These are phyloP conservation scores for Penicillium egyptiacum DNA, from an alignment of 495 filamentous ascomycete species.

Conservation along the genomic window DNA sequence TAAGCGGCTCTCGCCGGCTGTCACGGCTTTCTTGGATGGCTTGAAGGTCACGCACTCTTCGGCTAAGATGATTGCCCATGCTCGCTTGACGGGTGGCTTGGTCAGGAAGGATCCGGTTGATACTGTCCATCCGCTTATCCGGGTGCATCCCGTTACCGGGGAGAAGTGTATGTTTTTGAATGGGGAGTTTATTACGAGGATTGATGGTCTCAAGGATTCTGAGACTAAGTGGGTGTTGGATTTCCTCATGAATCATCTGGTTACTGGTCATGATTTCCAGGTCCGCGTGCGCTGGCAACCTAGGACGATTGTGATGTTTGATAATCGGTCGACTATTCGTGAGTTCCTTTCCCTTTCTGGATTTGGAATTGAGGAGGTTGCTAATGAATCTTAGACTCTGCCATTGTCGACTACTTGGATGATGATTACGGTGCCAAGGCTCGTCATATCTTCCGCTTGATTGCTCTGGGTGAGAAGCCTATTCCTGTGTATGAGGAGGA, in stretches of 20 bases:
- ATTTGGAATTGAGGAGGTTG: neutral
- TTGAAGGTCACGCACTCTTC: conserved; percentile 72
- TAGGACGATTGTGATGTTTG: conserved; percentile 85
- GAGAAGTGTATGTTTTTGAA: conserved; percentile 80
- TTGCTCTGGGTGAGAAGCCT: conserved; percentile 52
- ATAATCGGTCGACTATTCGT: conserved; percentile 62
- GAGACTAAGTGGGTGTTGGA: conserved; percentile 65
- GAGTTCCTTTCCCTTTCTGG: conserved; percentile 26
- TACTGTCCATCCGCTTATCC: conserved; percentile 70
- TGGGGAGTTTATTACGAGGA: conserved; percentile 75
- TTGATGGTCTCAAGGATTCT: conserved; percentile 67
- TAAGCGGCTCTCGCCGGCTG: conserved; percentile 64
- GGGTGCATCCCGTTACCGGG: conserved; percentile 73
- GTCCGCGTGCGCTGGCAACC: conserved; percentile 81
- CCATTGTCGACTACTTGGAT: conserved; percentile 54
- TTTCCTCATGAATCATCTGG: conserved; percentile 86
- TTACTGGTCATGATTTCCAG: conserved; percentile 82
- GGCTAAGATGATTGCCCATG: conserved; percentile 70
- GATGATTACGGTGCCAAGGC: conserved; percentile 46
- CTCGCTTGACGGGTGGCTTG: conserved; percentile 57
- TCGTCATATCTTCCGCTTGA: conserved; percentile 55
- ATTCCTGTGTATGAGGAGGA: conserved; percentile 48
- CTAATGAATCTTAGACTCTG: conserved; percentile 42
- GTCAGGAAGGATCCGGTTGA: conserved; percentile 70
- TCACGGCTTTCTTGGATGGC: conserved; percentile 72